These are phyloP conservation scores for Trichophyton mentagrophytes DNA, from an alignment of 2,329 filamentous ascomycete species.

Conservation along the genomic window DNA sequence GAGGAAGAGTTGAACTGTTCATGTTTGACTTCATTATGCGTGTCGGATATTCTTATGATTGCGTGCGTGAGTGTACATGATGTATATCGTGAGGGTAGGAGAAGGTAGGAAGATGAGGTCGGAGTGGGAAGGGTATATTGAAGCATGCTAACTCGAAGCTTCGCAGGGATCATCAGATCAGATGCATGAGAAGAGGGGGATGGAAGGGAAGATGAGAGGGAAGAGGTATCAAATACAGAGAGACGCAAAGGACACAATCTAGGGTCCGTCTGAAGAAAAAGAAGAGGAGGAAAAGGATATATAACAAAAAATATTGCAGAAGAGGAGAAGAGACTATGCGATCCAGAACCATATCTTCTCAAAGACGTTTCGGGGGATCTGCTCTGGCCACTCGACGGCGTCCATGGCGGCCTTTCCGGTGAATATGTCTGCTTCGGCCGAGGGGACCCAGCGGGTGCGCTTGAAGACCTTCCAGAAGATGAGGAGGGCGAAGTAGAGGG, in stretches of 20 bases:
- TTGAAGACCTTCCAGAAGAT: constrained; percentile 20
- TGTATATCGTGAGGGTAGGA: background rate
- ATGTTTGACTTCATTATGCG: background rate
- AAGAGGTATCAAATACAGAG: constrained; percentile 4
- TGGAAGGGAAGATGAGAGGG: background rate
- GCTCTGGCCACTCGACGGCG: constrained; percentile 15
- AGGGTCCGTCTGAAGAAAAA: background rate
- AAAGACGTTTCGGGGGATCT: constrained; percentile 13
- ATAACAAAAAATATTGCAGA: background rate
- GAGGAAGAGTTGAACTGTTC: background rate
- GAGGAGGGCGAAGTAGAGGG: constrained; percentile 30
- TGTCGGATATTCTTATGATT: background rate
- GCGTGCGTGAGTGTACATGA: background rate
- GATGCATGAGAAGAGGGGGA: background rate
- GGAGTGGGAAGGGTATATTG: background rate
- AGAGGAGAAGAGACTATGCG: constrained; percentile 8
- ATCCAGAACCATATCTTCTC: constrained; percentile 17
- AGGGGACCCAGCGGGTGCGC: constrained; percentile 13
- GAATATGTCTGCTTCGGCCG: constrained; percentile 16
- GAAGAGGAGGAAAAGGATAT: background rate
- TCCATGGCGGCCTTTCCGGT: constrained; percentile 19
- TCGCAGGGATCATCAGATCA: background rate
- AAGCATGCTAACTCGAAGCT: background rate
- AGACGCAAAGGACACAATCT: background rate
- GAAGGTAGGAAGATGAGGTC: background rate